Percentiles rank a stretch among this genome's conserved stretches.
These are phyloP conservation scores for Penicillium silybi DNA, from an alignment of 495 filamentous ascomycete species.

Conservation along the genomic window DNA sequence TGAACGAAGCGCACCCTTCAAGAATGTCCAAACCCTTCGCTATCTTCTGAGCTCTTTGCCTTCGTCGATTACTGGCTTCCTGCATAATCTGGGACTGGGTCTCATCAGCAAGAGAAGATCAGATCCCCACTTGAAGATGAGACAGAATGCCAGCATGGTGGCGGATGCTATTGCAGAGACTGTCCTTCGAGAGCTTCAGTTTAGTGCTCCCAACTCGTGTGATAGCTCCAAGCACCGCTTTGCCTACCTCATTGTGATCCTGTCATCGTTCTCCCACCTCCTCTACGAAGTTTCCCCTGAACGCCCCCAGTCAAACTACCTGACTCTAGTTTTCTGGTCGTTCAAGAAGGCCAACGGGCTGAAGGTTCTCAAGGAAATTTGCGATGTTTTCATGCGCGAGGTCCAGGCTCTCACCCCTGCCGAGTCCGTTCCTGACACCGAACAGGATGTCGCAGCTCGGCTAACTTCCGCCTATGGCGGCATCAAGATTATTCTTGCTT, in stretches of 20 bases:
- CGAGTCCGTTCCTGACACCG: slow-evolving; percentile 31
- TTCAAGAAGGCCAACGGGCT: slow-evolving; percentile 82
- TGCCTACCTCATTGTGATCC: slow-evolving; percentile 74
- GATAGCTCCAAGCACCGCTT: slow-evolving; percentile 50
- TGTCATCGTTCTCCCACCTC: slow-evolving; percentile 72
- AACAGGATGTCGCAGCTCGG: slow-evolving; percentile 45
- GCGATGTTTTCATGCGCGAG: slow-evolving; percentile 67
- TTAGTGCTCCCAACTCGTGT: slow-evolving; percentile 39
- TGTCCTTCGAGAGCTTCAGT: slow-evolving; percentile 62
- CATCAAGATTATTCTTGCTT: slow-evolving; percentile 77
- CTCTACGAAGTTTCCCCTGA: slow-evolving; percentile 67
- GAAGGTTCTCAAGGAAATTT: slow-evolving; percentile 64
- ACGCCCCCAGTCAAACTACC: slow-evolving; percentile 57
- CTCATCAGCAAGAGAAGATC: slow-evolving; percentile 66
- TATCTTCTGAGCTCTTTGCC: slow-evolving; percentile 73
- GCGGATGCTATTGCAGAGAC: slow-evolving; percentile 74
- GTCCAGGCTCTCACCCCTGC: slow-evolving; percentile 50
- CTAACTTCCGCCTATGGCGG: slow-evolving; percentile 59
- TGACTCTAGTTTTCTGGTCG: slow-evolving; percentile 75
- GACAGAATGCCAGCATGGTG: slow-evolving; percentile 64
- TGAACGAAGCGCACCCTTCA: slow-evolving; percentile 56
- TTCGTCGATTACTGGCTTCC: slow-evolving; percentile 67
- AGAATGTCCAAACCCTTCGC: slow-evolving; percentile 73
- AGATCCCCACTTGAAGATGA: slow-evolving; percentile 61
- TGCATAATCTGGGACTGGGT: slow-evolving; percentile 75